These are phyloP conservation scores for Candida xiaguanensis DNA, from an alignment of 805 yeast species.

Conservation along the genomic window DNA sequence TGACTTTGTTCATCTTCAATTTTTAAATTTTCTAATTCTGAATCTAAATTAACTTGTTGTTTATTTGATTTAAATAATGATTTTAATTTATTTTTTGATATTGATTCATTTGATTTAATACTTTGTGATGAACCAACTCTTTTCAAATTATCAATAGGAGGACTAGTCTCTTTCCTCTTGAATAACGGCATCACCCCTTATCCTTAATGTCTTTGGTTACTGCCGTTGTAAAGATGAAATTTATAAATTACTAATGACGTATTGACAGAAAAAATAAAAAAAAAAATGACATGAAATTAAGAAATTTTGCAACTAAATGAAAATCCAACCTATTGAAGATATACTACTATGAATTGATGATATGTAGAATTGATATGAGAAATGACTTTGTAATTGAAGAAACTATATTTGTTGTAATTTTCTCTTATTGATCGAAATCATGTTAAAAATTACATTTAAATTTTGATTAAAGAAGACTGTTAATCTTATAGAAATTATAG, in stretches of 20 bases:
- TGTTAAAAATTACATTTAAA: no score
- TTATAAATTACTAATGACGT: background rate
- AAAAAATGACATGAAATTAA: background rate
- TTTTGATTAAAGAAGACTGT: no score
- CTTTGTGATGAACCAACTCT: conserved; percentile 11
- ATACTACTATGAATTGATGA: no score
- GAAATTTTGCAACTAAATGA: background rate
- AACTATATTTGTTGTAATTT: no score
- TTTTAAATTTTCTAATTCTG: background rate
- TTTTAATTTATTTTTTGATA: conserved; percentile 7
- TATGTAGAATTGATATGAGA: no score
- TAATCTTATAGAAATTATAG: no score
- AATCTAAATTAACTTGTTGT: background rate
- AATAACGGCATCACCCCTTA: conserved; percentile 13
- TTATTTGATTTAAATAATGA: conserved; percentile 6
- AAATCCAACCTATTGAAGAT: background rate
- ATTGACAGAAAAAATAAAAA: background rate
- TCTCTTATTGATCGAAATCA: no score
- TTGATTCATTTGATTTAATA: conserved; percentile 9
- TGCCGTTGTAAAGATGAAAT: no score
- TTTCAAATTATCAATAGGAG: background rate
- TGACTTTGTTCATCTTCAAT: background rate
- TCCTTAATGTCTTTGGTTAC: no score
- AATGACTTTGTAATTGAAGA: no score
- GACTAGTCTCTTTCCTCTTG: conserved; percentile 9